Base-by-base conservation (phyloP, 139 green algal species). In the Chlamydomonas incerta region DNA sequence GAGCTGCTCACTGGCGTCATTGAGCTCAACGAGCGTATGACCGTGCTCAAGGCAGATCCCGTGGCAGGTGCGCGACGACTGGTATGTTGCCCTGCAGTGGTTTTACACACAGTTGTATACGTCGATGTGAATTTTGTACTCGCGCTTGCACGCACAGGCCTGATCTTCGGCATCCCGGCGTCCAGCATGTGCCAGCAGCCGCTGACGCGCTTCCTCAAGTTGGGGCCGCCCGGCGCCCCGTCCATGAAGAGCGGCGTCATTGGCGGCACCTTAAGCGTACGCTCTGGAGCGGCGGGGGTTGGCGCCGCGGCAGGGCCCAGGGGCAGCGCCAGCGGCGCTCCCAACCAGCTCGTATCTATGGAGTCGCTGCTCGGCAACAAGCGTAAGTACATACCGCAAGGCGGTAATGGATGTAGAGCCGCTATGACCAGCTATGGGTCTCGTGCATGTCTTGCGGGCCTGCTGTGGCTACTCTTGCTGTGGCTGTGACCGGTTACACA, bases 1-100 rank as follows among this genome's bases (percentile, higher is more conserved):
- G 85, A 89, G 68, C 50, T 83, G 75, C 52, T 89, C 9, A 69
- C 66, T 21, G 70, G 85, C n/a, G 68, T 81, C 15, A 37, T 89
- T 20, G 85, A 85, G 75, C 62, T 88, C 8, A 82, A 72, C 37
- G 66, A 88, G 14, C 60, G 37, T 4, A 66, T 84, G 50, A 41
- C 52, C 20, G 65, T 88, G 4, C 15, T 72, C 52, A 77, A 79
- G 65, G 74, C 65, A 1, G 83, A 88, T 55, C 11, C 74, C 0
- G 65, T 47, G 8, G 83, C 74, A 10, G 79, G 79, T 85, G 79
- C 28, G 76, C 47, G 41, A 24, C 58, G 58, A 24, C 14, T 65
- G n/a, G n/a, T n/a, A n/a, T n/a, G n/a, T n/a, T n/a, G n/a, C n/a
- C n/a, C n/a, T n/a, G n/a, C n/a, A n/a, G n/a, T n/a, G n/a, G n/a